Evolutionary conservation across 352 stramenopile genomes (phyloP).

Genomic region (Nothophytophthora sp.): DNA sequence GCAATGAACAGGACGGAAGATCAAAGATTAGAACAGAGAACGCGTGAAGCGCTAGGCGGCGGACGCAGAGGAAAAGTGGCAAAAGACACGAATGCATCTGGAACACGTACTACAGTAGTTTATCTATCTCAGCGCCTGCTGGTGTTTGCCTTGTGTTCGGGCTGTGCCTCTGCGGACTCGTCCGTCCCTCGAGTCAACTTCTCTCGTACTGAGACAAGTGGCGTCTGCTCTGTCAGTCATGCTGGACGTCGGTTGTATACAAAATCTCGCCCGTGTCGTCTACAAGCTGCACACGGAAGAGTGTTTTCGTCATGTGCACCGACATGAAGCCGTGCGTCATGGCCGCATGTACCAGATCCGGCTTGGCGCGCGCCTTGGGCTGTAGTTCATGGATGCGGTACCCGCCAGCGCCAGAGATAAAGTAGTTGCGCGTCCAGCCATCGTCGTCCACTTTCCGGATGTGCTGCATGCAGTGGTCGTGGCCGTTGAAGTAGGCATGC

Average conservation of each 20-base stretch:
- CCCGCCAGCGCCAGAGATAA: slow-evolving; percentile 77
- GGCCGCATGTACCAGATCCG: slow-evolving; percentile 78
- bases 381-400: slow-evolving; percentile 72
- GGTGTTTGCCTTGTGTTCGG: slow-evolving; percentile 9
- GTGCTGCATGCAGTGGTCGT: slow-evolving; percentile 88
- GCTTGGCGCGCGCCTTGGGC: slow-evolving; percentile 61
- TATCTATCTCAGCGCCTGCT: slow-evolving; percentile 17
- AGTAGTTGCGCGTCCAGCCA: slow-evolving; percentile 66
- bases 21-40: slow-evolving; percentile 32
- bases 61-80: neutral
- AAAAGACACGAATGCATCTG: slow-evolving; percentile 12
- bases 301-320: slow-evolving; percentile 62
- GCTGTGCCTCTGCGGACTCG: neutral
- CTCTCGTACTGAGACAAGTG: too few species aligned
- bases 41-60: slow-evolving; percentile 5
- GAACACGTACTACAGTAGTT: slow-evolving; percentile 23
- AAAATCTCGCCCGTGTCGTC: slow-evolving; percentile 67
- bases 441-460: slow-evolving; percentile 50
- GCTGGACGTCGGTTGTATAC: slow-evolving; percentile 81
- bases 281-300: slow-evolving; percentile 79
- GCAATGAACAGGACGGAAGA: neutral
- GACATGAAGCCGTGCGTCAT: slow-evolving; percentile 88
- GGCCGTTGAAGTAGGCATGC: slow-evolving; percentile 87
- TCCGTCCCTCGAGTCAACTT: neutral
- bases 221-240: too few species aligned